Conservation (phyloP, 2,329 filamentous ascomycete species). For the Beauveria caledonica region DNA sequence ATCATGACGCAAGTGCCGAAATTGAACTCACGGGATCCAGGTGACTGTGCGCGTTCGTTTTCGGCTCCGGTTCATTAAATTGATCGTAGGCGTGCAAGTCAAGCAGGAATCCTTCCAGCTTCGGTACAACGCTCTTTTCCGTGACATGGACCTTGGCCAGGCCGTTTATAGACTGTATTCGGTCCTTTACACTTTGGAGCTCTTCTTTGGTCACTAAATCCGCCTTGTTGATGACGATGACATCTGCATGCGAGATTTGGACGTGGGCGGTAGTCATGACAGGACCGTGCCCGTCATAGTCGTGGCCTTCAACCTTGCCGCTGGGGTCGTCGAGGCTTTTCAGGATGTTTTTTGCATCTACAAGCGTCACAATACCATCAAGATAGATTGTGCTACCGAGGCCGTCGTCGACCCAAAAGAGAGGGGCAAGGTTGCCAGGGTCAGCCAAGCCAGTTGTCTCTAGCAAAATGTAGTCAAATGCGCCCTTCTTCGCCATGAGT, state of each 20-base stretch:
- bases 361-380: slow-evolving; percentile 90
- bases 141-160: slow-evolving; percentile 80
- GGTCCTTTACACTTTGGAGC: slow-evolving; percentile 57
- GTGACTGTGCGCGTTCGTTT: slow-evolving; percentile 76
- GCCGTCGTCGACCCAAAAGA: slow-evolving; percentile 97
- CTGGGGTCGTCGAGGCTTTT: slow-evolving; percentile 68
- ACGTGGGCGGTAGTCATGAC: slow-evolving; percentile 87
- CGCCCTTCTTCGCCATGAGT: slow-evolving; percentile 85
- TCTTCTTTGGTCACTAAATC: slow-evolving; percentile 70
- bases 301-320: slow-evolving; percentile 43
- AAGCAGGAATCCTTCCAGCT: slow-evolving; percentile 76
- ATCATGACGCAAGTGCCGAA: not conserved
- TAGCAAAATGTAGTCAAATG: slow-evolving; percentile 94
- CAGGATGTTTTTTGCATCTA: slow-evolving; percentile 90
- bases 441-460: slow-evolving; percentile 95
- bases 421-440: slow-evolving; percentile 86
- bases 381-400: slow-evolving; percentile 92
- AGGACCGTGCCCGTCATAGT: slow-evolving; percentile 49
- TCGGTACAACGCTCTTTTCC: slow-evolving; percentile 67
- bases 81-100: slow-evolving; percentile 91
- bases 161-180: slow-evolving; percentile 81
- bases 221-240: slow-evolving; percentile 88
- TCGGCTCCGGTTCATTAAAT: slow-evolving; percentile 63
- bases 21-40: slow-evolving; percentile 63
- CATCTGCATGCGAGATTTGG: slow-evolving; percentile 94